Conservation (phyloP, 768 basidiomycete genomes). For the Russula compacta region DNA sequence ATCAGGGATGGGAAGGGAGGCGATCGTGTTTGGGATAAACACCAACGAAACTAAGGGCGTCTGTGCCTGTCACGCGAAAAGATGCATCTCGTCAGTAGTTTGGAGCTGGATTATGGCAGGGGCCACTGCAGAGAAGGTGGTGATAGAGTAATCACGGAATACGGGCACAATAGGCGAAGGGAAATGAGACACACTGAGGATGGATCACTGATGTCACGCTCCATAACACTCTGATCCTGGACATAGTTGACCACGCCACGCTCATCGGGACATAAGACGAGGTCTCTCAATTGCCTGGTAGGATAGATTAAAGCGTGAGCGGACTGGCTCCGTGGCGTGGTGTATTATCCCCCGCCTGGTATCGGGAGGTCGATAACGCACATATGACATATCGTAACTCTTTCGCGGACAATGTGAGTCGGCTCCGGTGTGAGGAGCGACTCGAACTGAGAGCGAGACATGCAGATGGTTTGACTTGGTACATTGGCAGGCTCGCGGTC, state of each 20-base stretch:
- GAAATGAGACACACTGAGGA: constrained; percentile 32
- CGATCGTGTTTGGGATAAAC: constrained; percentile 56
- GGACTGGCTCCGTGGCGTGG: not conserved
- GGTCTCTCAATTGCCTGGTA: constrained; percentile 65
- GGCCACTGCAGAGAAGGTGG: not conserved
- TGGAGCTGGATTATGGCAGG: not conserved
- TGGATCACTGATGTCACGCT: constrained; percentile 46
- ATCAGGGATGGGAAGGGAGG: constrained; percentile 44
- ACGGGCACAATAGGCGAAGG: no score
- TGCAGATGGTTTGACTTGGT: constrained; percentile 20
- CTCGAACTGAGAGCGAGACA: constrained; percentile 37
- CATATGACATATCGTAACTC: constrained; percentile 55
- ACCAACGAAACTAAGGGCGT: constrained; percentile 43
- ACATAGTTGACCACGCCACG: constrained; percentile 59
- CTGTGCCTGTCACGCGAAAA: constrained; percentile 23
- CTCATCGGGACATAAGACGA: constrained; percentile 64
- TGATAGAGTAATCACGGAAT: not conserved
- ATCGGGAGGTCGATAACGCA: constrained; percentile 22
- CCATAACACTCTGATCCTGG: constrained; percentile 42
- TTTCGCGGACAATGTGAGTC: constrained; percentile 32
- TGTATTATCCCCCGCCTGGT: no score
- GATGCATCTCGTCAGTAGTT: not conserved
- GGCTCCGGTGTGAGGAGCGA: constrained; percentile 39
- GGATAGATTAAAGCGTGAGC: not conserved
- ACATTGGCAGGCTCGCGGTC: no score